Evolutionary conservation across 768 basidiomycete species (phyloP).

Genomic region (Suillus variegatus): DNA sequence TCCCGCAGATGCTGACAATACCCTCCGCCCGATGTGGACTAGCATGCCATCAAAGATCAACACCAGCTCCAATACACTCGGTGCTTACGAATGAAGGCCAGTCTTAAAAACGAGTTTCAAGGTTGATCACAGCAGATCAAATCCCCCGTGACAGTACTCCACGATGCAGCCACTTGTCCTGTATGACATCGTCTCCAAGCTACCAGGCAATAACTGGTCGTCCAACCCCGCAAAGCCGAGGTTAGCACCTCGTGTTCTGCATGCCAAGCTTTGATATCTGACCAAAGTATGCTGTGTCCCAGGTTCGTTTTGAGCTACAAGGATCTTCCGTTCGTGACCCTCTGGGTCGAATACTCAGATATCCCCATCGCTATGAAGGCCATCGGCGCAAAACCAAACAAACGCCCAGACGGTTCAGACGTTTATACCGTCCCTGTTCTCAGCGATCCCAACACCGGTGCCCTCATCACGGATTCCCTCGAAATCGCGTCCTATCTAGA

Average conservation of each 20-base stretch:
- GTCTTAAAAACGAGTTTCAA: not conserved
- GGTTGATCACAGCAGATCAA: not conserved
- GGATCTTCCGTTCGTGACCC: slow-evolving; percentile 33
- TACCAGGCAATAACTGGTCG: slow-evolving; percentile 34
- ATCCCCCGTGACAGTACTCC: not conserved
- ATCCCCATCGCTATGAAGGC: slow-evolving; percentile 27
- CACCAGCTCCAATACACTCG: not conserved
- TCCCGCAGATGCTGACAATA: not conserved
- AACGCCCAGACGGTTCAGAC: slow-evolving; percentile 18
- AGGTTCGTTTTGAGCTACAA: slow-evolving; percentile 37
- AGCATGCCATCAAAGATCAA: not conserved
- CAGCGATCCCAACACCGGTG: slow-evolving; percentile 31
- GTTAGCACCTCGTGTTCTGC: slow-evolving; percentile 16
- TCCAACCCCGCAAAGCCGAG: slow-evolving; percentile 42
- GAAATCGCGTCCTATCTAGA: slow-evolving; percentile 39
- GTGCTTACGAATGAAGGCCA: not conserved
- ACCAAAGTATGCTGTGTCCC: not conserved
- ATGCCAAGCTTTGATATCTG: not conserved
- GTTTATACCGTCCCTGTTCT: slow-evolving; percentile 37
- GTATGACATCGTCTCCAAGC: slow-evolving; percentile 37
- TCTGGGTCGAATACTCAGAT: slow-evolving; percentile 38
- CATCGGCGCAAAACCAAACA: slow-evolving; percentile 28
- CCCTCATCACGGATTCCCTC: slow-evolving; percentile 33
- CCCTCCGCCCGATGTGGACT: not conserved
- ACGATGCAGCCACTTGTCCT: slow-evolving; percentile 32